Evolutionary conservation across 768 basidiomycete genomes (phyloP).

Genomic region (Obba rivulosa): DNA sequence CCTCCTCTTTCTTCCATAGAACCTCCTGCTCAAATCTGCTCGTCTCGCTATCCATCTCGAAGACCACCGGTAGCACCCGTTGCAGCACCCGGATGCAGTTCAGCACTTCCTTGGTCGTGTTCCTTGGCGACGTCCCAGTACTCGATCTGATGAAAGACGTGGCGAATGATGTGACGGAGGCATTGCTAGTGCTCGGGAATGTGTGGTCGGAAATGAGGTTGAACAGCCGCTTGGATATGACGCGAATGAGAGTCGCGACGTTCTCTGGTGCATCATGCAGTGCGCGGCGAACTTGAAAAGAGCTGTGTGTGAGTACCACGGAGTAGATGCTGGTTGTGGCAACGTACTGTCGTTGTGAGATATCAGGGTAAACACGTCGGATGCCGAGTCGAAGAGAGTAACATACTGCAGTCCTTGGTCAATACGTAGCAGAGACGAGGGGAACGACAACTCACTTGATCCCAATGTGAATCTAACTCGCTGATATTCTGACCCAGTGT

Average conservation of each 20-base stretch:
- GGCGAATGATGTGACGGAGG: conserved; percentile 61
- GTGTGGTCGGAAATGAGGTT: conserved; percentile 75
- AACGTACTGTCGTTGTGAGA: conserved; percentile 76
- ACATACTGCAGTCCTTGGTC: conserved; percentile 51
- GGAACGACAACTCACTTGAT: conserved; percentile 54
- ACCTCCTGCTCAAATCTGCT: conserved; percentile 73
- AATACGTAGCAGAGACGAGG: neutral
- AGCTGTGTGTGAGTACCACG: conserved; percentile 1
- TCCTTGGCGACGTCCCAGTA: conserved; percentile 47
- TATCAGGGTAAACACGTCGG: conserved; percentile 88
- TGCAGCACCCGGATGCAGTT: conserved; percentile 91
- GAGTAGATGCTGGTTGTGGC: neutral
- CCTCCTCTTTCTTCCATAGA: conserved; percentile 71
- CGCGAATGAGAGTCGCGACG: conserved; percentile 73
- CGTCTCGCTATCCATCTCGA: conserved; percentile 70
- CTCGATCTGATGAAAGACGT: conserved; percentile 63
- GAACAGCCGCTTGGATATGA: conserved; percentile 64
- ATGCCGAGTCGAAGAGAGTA: conserved; percentile 80
- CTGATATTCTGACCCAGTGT: conserved; percentile 55
- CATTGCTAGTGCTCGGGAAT: conserved; percentile 56
- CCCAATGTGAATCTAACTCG: conserved; percentile 79
- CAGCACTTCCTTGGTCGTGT: conserved; percentile 79
- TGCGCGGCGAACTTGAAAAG: conserved; percentile 66
- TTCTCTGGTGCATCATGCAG: conserved; percentile 83
- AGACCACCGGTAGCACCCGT: conserved; percentile 85